These are phyloP conservation scores for Chaetomium sp. DNA, from an alignment of 2,329 filamentous ascomycete species.

Conservation along the genomic window DNA sequence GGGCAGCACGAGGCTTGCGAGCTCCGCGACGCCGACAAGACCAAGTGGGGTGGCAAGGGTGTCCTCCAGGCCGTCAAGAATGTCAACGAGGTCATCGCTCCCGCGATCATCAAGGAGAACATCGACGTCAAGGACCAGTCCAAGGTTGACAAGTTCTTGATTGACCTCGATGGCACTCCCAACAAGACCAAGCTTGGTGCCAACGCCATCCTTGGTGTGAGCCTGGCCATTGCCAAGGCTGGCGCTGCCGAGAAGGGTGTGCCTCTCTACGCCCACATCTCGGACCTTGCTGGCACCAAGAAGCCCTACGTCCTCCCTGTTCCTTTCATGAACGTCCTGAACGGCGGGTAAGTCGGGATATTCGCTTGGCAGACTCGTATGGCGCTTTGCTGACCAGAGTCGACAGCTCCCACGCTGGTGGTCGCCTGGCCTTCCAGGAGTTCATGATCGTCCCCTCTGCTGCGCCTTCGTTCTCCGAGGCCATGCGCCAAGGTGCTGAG, in stretches of 20 bases:
- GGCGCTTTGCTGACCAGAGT: conserved; percentile 39
- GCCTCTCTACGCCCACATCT: conserved; percentile 85
- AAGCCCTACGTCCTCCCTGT: conserved; percentile 89
- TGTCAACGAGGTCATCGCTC: conserved; percentile 79
- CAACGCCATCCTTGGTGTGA: conserved; percentile 86
- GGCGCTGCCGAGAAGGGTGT: conserved; percentile 86
- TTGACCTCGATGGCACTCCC: conserved; percentile 77
- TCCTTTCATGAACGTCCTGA: conserved; percentile 92
- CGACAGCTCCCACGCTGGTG: conserved; percentile 86
- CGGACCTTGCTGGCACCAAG: conserved; percentile 85
- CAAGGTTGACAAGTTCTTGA: conserved; percentile 81
- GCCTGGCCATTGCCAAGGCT: conserved; percentile 82
- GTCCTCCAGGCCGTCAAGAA: conserved; percentile 84
- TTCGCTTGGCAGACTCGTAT: background rate
- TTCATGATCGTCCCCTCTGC: conserved; percentile 90
- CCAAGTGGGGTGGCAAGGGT: conserved; percentile 85
- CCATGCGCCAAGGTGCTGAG: conserved; percentile 92
- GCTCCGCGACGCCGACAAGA: conserved; percentile 87
- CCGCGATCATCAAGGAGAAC: conserved; percentile 78
- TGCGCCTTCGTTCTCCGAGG: conserved; percentile 91
- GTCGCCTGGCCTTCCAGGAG: conserved; percentile 91
- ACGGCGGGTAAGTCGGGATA: conserved; percentile 60
- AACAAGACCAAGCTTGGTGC: conserved; percentile 89
- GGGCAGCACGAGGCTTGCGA: conserved; percentile 89
- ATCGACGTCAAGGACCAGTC: conserved; percentile 86